Percentiles rank a stretch among this genome's conserved stretches.
Conservation (phyloP, 163 green algal genomes). For the Scenedesmus sp. region DNA sequence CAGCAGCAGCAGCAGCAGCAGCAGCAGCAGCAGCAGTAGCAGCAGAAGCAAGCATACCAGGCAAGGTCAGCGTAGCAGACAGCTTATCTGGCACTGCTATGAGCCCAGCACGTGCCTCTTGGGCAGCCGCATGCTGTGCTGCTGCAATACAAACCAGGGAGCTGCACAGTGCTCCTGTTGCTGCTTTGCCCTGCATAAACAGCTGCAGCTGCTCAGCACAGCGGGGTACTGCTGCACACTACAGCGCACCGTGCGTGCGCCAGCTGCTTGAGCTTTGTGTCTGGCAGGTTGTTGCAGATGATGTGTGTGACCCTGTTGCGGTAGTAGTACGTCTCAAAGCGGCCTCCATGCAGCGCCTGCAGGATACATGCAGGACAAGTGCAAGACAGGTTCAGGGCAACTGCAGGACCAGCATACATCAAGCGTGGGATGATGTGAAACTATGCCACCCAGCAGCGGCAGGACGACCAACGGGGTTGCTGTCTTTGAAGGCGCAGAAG, state of each 20-base stretch:
- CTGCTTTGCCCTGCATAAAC: background rate
- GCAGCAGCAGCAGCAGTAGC: background rate
- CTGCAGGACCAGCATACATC: no score
- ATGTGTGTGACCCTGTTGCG: slow-evolving; percentile 87
- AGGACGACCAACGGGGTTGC: no score
- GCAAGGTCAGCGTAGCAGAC: background rate
- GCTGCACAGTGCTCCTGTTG: background rate
- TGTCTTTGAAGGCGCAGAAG: background rate
- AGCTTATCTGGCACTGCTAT: background rate
- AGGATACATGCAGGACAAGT: background rate
- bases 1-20: background rate
- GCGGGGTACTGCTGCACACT: background rate
- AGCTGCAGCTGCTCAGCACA: background rate
- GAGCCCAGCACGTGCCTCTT: no score
- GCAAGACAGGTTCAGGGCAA: no score
- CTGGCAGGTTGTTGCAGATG: slow-evolving; percentile 89
- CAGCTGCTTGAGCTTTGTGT: slow-evolving; percentile 88
- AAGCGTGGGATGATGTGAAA: no score
- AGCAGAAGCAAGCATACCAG: background rate
- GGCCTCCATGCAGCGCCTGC: slow-evolving; percentile 81
- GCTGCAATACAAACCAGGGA: background rate
- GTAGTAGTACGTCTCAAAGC: slow-evolving; percentile 85
- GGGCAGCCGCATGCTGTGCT: no score
- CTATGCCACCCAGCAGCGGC: no score
- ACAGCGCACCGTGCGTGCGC: slow-evolving; percentile 37